Percentiles rank a stretch among this genome's conserved stretches.
Conservation (phyloP, 2,329 filamentous ascomycete species). For the Fusarium papillatum region DNA sequence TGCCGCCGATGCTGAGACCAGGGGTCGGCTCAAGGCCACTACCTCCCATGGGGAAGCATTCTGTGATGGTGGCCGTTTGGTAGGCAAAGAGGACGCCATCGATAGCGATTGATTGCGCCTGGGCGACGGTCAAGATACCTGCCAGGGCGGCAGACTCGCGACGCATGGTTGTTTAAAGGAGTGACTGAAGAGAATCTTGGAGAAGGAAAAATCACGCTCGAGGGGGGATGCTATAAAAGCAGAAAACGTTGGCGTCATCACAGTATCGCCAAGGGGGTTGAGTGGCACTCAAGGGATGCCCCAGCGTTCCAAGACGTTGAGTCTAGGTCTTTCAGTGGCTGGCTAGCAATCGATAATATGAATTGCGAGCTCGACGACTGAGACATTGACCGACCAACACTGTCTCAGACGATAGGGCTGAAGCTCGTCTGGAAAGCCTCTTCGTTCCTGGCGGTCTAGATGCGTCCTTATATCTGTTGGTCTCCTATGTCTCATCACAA, state of each 20-base stretch:
- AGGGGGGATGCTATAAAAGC: background rate
- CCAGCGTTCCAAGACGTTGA: background rate
- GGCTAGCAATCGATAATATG: background rate
- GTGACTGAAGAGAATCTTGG: background rate
- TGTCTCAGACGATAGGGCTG: background rate
- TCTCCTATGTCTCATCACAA: background rate
- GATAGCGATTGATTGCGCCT: background rate
- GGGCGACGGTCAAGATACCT: background rate
- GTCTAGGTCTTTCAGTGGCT: background rate
- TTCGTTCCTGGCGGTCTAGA: background rate
- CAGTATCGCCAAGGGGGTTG: background rate
- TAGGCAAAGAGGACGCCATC: conserved; percentile 15
- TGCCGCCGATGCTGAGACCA: background rate
- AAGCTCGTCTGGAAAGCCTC: background rate
- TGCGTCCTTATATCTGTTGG: background rate
- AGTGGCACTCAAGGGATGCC: background rate
- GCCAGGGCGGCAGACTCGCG: background rate
- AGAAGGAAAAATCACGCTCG: background rate
- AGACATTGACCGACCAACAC: background rate
- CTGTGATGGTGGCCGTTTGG: conserved; percentile 26
- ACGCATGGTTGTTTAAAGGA: background rate
- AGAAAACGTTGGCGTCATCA: background rate
- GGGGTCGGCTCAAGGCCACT: background rate
- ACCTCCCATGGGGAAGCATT: conserved; percentile 17
- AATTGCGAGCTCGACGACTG: background rate